Evolutionary conservation across 768 basidiomycete genomes (phyloP).

Genomic region (Imleria badia): DNA sequence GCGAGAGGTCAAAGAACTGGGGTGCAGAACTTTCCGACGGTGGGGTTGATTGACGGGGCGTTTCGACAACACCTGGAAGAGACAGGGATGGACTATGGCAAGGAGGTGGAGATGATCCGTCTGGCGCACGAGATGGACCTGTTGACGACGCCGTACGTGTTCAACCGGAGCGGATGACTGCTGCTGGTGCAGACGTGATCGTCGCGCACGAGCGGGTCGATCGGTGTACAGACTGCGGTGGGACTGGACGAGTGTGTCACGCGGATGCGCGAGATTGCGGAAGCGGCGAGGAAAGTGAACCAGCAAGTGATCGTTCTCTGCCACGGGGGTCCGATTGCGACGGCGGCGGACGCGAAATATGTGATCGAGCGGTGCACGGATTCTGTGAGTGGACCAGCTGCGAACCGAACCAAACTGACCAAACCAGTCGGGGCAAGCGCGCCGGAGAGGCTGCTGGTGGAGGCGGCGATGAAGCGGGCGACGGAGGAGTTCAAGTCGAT

Average conservation of each 20-base stretch:
- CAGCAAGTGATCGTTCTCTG: constrained; percentile 21
- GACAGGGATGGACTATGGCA: constrained; percentile 30
- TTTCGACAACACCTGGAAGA: constrained; percentile 33
- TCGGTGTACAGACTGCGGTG: constrained; percentile 26
- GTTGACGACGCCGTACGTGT: constrained; percentile 29
- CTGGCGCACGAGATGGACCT: constrained; percentile 23
- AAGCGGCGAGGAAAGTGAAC: constrained; percentile 20
- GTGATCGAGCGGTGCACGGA: constrained; percentile 24
- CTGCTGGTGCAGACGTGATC: constrained; percentile 25
- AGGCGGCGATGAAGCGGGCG: constrained; percentile 19
- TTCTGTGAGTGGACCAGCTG: constrained; percentile 18
- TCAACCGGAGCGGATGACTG: constrained; percentile 27
- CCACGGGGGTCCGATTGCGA: constrained; percentile 29
- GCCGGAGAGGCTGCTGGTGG: constrained; percentile 26
- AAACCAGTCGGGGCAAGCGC: constrained; percentile 26
- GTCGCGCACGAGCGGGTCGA: constrained; percentile 27
- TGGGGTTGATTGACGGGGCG: constrained; percentile 27
- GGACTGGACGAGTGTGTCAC: constrained; percentile 24
- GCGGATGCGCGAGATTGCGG: constrained; percentile 16
- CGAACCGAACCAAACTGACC: neutral
- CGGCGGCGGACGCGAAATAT: constrained; percentile 18
- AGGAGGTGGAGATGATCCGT: constrained; percentile 33
- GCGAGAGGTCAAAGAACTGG: constrained; percentile 25
- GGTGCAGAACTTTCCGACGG: constrained; percentile 31
- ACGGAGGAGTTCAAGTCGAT: constrained; percentile 26